These are phyloP conservation scores for Colletotrichum liaoningense DNA, from an alignment of 2,329 filamentous ascomycete species.

Conservation along the genomic window DNA sequence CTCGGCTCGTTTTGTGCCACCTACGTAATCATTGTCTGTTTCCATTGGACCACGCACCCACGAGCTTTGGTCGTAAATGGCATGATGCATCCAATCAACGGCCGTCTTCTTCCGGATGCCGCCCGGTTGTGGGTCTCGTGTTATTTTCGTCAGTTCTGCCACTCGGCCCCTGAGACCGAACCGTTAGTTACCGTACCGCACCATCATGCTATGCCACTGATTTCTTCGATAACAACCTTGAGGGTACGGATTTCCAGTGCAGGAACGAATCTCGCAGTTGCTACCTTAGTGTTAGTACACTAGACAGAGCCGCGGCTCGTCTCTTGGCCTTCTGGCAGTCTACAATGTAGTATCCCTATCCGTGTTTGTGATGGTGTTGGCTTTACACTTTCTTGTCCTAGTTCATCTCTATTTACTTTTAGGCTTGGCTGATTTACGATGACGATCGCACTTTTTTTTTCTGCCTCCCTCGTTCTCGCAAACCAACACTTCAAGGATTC, in stretches of 20 bases:
- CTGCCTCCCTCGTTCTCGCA: neutral
- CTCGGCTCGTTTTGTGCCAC: constrained; percentile 27
- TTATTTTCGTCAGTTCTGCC: neutral
- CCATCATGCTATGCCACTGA: too few species aligned
- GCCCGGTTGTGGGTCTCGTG: neutral
- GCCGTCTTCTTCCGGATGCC: neutral
- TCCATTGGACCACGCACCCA: neutral
- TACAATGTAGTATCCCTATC: neutral
- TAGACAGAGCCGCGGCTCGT: constrained; percentile 4
- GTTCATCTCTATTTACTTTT: neutral
- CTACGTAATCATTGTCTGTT: neutral
- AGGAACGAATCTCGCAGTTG: neutral
- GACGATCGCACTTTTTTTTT: neutral
- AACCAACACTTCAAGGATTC: neutral
- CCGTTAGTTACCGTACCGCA: neutral
- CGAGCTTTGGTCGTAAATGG: neutral
- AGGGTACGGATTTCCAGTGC: neutral
- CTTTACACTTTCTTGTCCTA: neutral
- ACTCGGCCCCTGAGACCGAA: neutral
- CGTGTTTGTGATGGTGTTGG: neutral
- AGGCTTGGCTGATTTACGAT: neutral
- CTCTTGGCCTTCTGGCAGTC: constrained; percentile 20
- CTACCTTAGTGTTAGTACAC: neutral
- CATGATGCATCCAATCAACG: neutral
- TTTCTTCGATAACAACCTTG: too few species aligned